Percentiles rank a stretch among this genome's conserved stretches.
phyloP scores from a whole-genome alignment of 495 filamentous ascomycete genomes.

The Physcia stellaris region DNA sequence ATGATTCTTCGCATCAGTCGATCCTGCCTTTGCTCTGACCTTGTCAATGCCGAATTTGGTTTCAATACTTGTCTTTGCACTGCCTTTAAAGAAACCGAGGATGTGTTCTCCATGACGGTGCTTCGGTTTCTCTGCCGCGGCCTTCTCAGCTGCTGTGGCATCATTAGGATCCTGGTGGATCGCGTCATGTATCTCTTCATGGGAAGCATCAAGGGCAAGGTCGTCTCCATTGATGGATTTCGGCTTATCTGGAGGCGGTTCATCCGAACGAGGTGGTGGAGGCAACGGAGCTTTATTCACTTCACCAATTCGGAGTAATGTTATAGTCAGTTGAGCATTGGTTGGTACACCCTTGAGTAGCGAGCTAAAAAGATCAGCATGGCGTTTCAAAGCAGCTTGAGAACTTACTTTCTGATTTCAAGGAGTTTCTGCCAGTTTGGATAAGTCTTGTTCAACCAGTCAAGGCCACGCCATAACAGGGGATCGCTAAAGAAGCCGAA shows the following conservation, averaged over 20 bases:
- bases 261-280: slow-evolving; percentile 50
- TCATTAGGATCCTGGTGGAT: slow-evolving; percentile 22
- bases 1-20: slow-evolving; percentile 50
- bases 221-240: slow-evolving; percentile 18
- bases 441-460: slow-evolving; percentile 48
- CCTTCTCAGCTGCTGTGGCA: slow-evolving; percentile 22
- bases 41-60: slow-evolving; percentile 58
- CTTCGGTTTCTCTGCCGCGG: slow-evolving; percentile 23
- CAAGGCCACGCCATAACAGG: slow-evolving; percentile 41
- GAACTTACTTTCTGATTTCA: slow-evolving; percentile 48
- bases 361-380: slow-evolving; percentile 33
- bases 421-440: slow-evolving; percentile 67
- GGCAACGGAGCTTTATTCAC: slow-evolving; percentile 69
- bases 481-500: slow-evolving; percentile 75
- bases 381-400: no score
- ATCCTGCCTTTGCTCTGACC: slow-evolving; percentile 52
- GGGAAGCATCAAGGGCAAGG: slow-evolving; percentile 15
- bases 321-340: slow-evolving; percentile 75
- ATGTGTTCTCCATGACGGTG: slow-evolving; percentile 38
- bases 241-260: slow-evolving; percentile 39
- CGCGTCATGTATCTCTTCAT: slow-evolving; percentile 16
- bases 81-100: slow-evolving; percentile 54
- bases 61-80: slow-evolving; percentile 50
- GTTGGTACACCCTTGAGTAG: slow-evolving; percentile 76
- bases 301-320: slow-evolving; percentile 75